Conservation (phyloP, 2,329 filamentous ascomycete species). For the Alternaria gansuensis region DNA sequence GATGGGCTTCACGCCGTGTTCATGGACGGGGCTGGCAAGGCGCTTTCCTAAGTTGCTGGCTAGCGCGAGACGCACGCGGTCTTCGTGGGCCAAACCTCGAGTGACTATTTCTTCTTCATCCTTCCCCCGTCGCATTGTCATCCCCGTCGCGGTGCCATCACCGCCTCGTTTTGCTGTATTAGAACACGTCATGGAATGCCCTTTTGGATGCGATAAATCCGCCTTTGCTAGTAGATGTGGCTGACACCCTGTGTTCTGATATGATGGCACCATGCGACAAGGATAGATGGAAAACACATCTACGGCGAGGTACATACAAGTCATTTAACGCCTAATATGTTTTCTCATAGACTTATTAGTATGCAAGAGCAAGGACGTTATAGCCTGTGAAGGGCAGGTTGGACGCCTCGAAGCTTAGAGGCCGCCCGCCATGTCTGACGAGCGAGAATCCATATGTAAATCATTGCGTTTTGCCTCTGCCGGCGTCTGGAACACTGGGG, state of each 20-base stretch:
- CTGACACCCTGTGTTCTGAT: background rate
- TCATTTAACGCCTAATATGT: too few species aligned
- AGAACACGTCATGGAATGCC: background rate
- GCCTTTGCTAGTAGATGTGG: background rate
- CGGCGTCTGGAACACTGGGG: too few species aligned
- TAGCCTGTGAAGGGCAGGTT: too few species aligned
- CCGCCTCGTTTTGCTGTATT: background rate
- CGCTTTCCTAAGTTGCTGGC: background rate
- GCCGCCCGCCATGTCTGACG: too few species aligned
- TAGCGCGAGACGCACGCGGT: slow-evolving; percentile 1
- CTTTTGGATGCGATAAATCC: background rate
- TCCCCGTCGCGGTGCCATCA: background rate
- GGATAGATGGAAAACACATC: background rate
- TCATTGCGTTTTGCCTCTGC: too few species aligned
- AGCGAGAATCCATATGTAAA: too few species aligned
- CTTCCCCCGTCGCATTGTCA: background rate
- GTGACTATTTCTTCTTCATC: background rate
- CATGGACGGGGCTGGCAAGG: background rate
- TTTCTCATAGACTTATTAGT: background rate
- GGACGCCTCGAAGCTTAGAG: too few species aligned
- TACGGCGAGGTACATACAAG: background rate
- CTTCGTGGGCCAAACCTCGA: background rate
- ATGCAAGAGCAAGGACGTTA: background rate
- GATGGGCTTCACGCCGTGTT: background rate
- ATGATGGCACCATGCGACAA: background rate